These are phyloP conservation scores for Ganoderma leucocontextum DNA, from an alignment of 1,284 basidiomycete species.

Conservation along the genomic window DNA sequence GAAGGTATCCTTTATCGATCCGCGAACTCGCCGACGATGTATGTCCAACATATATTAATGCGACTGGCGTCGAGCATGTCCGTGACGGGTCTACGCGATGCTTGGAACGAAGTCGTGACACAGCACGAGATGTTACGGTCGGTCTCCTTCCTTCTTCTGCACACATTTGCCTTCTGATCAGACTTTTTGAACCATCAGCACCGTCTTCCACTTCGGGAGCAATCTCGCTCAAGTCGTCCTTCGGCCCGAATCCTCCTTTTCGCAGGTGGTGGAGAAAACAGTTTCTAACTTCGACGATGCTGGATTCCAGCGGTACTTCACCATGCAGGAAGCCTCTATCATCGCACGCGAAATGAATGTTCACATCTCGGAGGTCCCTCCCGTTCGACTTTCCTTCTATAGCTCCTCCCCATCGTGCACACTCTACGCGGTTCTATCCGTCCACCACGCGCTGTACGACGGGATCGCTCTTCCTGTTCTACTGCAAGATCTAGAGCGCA, in stretches of 20 bases:
- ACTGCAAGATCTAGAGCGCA: slow-evolving; percentile 48
- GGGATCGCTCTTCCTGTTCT: slow-evolving; percentile 53
- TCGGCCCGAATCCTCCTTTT: slow-evolving; percentile 8
- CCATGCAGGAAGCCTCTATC: slow-evolving; percentile 39
- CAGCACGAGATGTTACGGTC: slow-evolving; percentile 53
- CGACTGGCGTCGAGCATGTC: slow-evolving; percentile 38
- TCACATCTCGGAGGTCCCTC: slow-evolving; percentile 43
- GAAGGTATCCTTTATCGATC: slow-evolving; percentile 58
- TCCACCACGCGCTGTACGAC: slow-evolving; percentile 59
- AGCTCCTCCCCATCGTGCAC: slow-evolving; percentile 15
- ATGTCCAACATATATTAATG: slow-evolving; percentile 57
- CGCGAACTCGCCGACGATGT: slow-evolving; percentile 47
- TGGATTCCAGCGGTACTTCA: slow-evolving; percentile 45
- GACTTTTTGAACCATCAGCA: slow-evolving; percentile 39
- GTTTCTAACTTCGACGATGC: slow-evolving; percentile 25
- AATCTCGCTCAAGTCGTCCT: slow-evolving; percentile 54
- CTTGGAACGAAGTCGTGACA: slow-evolving; percentile 47
- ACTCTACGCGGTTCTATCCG: slow-evolving; percentile 48
- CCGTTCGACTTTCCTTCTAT: slow-evolving; percentile 48
- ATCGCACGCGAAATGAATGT: slow-evolving; percentile 49
- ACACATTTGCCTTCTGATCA: neutral
- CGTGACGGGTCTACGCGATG: slow-evolving; percentile 39
- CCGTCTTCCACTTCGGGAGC: slow-evolving; percentile 53
- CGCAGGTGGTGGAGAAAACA: slow-evolving; percentile 20
- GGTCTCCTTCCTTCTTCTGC: slow-evolving; percentile 11